Conservation (phyloP, 2,329 filamentous ascomycete species). For the Cordyceps cicadae region DNA sequence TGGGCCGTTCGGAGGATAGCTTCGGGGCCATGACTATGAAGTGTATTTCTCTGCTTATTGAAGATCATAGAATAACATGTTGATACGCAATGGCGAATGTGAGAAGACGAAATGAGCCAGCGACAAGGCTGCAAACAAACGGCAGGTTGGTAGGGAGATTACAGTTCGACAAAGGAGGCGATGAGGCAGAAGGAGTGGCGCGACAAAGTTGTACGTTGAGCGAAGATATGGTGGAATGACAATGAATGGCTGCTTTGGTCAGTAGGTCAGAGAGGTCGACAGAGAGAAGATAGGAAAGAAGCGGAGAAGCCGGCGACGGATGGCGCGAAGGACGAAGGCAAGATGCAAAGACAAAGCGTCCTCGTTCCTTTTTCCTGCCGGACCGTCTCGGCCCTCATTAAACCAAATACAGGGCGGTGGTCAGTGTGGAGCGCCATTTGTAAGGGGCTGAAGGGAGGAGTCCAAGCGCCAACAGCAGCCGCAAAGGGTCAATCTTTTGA, state of each 20-base stretch:
- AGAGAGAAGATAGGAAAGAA: not conserved
- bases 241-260: not conserved
- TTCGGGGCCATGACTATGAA: constrained; percentile 5
- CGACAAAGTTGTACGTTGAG: not conserved
- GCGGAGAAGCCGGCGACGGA: not conserved
- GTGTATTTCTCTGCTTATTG: not conserved
- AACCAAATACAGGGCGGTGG: not conserved
- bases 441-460: not conserved
- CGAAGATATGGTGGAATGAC: not conserved
- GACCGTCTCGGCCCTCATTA: not conserved
- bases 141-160: not conserved
- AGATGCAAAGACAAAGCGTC: constrained; percentile 3
- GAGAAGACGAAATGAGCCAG: not conserved
- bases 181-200: not conserved
- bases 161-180: not conserved
- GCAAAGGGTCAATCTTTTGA: not conserved
- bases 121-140: not conserved
- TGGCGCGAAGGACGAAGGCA: not conserved
- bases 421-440: constrained; percentile 15
- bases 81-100: not conserved
- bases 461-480: constrained; percentile 6
- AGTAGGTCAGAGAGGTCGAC: not conserved
- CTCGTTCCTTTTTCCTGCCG: constrained; percentile 1
- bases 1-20: constrained; percentile 22
- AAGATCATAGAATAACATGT: not conserved